Evolutionary conservation across 78 protist genomes (phyloP).

Genomic region (slime mould (Dictyostelium discoideum)): dicty_2.7 NC_007089.4:4053501-4054000

Average conservation of each 20-base stretch:
- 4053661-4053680: neutral
- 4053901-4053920: too few species aligned
- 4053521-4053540: too few species aligned
- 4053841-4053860: too few species aligned
- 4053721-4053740: neutral
- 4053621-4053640: neutral
- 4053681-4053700: neutral
- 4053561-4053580: neutral
- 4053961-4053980: too few species aligned
- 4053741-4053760: neutral
- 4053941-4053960: too few species aligned
- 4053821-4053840: neutral
- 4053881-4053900: too few species aligned
- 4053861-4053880: too few species aligned
- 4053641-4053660: too few species aligned
- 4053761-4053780: neutral
- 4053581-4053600: neutral
- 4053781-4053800: neutral
- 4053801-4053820: neutral
- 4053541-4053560: too few species aligned
- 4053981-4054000: too few species aligned
- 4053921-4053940: too few species aligned
- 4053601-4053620: neutral
- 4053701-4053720: neutral
- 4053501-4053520: neutral